These are phyloP conservation scores for Hygrophila difformis DNA, from an alignment of 257 asterid genomes.

Conservation along the genomic window DNA sequence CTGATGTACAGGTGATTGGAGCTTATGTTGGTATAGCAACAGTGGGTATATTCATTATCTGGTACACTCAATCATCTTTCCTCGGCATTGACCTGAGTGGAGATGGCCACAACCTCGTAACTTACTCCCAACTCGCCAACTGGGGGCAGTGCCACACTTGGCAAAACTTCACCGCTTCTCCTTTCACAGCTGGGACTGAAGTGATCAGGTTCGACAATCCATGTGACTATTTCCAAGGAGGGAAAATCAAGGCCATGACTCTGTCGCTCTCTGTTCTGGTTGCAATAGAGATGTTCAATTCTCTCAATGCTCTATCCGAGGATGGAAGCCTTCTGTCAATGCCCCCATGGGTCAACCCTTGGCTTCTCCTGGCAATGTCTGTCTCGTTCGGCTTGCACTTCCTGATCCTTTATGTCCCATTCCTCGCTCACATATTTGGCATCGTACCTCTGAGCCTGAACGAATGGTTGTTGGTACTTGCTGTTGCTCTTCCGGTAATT, in stretches of 20 bases:
- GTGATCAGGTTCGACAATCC: conserved; percentile 54
- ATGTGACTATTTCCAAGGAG: conserved; percentile 80
- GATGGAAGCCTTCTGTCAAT: conserved; percentile 88
- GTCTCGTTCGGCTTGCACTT: conserved; percentile 89
- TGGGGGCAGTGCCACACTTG: conserved; percentile 93
- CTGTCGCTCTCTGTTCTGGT: conserved; percentile 93
- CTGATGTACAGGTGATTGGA: conserved; percentile 26
- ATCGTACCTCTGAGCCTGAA: conserved; percentile 82
- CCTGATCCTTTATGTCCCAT: conserved; percentile 88
- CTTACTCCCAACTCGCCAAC: conserved; percentile 73
- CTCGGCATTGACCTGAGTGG: conserved; percentile 75
- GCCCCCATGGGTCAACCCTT: conserved; percentile 99
- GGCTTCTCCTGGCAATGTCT: conserved; percentile 95
- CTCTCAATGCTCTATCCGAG: conserved; percentile 90
- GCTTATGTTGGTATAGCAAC: conserved; percentile 86
- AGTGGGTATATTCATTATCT: conserved; percentile 82
- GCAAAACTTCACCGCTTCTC: conserved; percentile 71
- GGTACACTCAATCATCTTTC: conserved; percentile 88
- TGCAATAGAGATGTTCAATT: conserved; percentile 94
- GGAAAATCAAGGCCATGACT: conserved; percentile 93
- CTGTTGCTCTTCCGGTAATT: conserved; percentile 80
- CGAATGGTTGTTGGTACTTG: conserved; percentile 80
- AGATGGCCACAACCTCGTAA: conserved; percentile 92
- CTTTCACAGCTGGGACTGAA: conserved; percentile 76
- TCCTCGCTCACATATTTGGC: conserved; percentile 82